Conservation (phyloP, 805 yeast genomes). For the Blastobotrys attinorum region DNA sequence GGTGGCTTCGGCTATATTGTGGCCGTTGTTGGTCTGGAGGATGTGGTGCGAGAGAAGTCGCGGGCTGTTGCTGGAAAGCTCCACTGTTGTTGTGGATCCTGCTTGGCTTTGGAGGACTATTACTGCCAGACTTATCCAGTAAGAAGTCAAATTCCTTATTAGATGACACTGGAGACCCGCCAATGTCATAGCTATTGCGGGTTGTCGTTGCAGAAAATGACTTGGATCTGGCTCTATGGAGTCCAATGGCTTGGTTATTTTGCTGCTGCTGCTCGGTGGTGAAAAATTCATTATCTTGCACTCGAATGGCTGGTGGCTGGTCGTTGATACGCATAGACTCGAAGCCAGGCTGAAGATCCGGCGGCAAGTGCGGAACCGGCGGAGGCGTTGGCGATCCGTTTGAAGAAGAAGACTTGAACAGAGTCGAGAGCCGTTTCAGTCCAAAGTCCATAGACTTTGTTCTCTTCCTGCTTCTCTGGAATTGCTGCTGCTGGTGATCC, state of each 20-base stretch:
- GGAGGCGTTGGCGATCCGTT: too few species aligned
- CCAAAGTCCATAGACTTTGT: neutral
- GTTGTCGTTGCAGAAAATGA: too few species aligned
- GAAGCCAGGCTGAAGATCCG: too few species aligned
- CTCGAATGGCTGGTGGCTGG: too few species aligned
- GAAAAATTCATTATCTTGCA: too few species aligned
- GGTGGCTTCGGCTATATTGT: neutral
- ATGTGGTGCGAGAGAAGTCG: too few species aligned
- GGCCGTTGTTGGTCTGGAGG: neutral
- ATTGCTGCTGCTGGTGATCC: neutral
- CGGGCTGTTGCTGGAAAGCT: too few species aligned
- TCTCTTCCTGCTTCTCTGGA: neutral
- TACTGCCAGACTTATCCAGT: neutral
- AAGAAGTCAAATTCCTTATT: constrained; percentile 1
- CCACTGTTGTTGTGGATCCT: neutral
- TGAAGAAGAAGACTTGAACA: neutral
- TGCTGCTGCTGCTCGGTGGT: too few species aligned
- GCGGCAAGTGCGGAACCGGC: neutral
- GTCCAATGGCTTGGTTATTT: too few species aligned
- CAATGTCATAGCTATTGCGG: neutral
- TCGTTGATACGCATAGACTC: too few species aligned
- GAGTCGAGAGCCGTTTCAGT: neutral
- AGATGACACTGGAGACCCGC: neutral
- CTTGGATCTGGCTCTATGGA: too few species aligned
- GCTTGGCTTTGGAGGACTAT: constrained; percentile 2